phyloP scores from a whole-genome alignment of 352 stramenopile genomes.

The Pythium utonaiense region DNA sequence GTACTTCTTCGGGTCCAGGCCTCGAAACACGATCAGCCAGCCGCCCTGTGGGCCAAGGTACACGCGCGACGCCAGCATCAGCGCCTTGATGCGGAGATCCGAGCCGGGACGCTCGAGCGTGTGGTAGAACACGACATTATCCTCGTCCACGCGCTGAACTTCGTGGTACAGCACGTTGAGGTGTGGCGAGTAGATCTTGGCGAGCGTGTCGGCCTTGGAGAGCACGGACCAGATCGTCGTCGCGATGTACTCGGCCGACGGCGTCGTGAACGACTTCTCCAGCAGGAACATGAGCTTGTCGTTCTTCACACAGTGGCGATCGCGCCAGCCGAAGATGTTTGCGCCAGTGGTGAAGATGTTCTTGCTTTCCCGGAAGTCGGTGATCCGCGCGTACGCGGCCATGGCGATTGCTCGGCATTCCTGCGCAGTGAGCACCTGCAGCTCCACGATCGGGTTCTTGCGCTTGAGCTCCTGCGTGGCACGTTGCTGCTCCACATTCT shows the following conservation, averaged over 20 bases:
- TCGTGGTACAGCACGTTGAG: conserved; percentile 60
- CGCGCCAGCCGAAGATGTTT: conserved; percentile 64
- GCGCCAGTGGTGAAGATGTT: conserved; percentile 47
- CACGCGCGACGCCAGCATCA: conserved; percentile 60
- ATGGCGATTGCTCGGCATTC: conserved; percentile 48
- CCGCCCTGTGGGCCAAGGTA: conserved; percentile 38
- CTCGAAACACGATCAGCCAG: conserved; percentile 49
- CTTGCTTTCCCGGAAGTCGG: conserved; percentile 47
- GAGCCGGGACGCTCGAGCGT: conserved; percentile 48
- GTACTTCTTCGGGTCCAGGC: conserved; percentile 52
- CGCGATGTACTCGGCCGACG: conserved; percentile 35
- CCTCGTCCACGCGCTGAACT: conserved; percentile 52
- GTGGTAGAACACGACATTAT: conserved; percentile 69
- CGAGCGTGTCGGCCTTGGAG: conserved; percentile 39
- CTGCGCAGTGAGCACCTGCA: conserved; percentile 36
- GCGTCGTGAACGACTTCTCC: conserved; percentile 53
- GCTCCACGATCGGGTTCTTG: conserved; percentile 35
- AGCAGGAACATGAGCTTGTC: conserved; percentile 65
- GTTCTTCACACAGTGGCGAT: conserved; percentile 45
- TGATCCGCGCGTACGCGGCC: conserved; percentile 42
- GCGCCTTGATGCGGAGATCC: conserved; percentile 53
- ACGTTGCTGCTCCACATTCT: conserved; percentile 24
- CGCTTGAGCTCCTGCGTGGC: conserved; percentile 40
- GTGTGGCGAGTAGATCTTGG: conserved; percentile 47
- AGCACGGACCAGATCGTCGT: conserved; percentile 46